Conservation (phyloP, 345 rosid genomes). For the Boechera retrofracta region DNA sequence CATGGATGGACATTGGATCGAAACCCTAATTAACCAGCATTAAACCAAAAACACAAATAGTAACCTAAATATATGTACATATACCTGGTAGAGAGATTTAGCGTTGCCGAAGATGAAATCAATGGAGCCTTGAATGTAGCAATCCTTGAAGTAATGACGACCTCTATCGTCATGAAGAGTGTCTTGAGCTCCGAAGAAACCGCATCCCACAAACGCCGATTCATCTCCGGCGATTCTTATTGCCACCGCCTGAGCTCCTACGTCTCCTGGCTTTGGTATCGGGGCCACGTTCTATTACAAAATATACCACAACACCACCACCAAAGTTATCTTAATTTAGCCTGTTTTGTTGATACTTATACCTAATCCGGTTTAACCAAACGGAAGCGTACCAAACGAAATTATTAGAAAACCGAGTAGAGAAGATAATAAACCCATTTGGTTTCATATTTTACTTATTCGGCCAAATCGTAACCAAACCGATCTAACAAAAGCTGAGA, state of each 20-base stretch:
- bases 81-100: conserved; percentile 72
- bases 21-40: background rate
- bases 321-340: background rate
- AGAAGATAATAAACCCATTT: background rate
- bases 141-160: conserved; percentile 89
- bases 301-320: too few relatives aligned
- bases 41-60: background rate
- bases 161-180: conserved; percentile 91
- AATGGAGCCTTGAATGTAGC: conserved; percentile 94
- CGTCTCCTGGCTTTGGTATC: conserved; percentile 75
- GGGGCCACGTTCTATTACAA: conserved; percentile 74
- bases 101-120: conserved; percentile 92
- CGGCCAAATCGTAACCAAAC: background rate
- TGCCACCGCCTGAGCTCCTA: conserved; percentile 89
- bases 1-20: background rate
- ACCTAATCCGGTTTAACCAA: background rate
- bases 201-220: conserved; percentile 79
- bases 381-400: background rate
- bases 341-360: background rate
- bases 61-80: background rate
- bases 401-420: background rate
- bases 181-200: conserved; percentile 97
- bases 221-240: conserved; percentile 75
- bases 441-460: background rate
- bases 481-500: background rate